phyloP scores from a whole-genome alignment of 2,329 filamentous ascomycete species.

The Nakataea oryzae region DNA sequence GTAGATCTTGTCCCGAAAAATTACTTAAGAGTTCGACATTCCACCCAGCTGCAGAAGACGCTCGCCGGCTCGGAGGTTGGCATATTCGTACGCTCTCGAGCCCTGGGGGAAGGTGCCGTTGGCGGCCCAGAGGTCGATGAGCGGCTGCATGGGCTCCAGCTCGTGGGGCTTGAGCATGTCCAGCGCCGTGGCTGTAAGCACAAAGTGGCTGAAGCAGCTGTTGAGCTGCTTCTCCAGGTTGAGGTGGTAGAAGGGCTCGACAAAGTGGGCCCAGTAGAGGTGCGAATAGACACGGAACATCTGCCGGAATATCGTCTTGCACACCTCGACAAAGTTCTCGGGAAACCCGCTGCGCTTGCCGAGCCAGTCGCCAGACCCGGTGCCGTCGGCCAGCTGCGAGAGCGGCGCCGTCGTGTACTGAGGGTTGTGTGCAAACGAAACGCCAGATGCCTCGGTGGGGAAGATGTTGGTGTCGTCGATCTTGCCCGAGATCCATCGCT shows the following conservation, averaged over 20 bases:
- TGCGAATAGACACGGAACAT: slow-evolving; percentile 99
- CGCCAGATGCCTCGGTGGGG: slow-evolving; percentile 68
- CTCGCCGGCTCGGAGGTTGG: slow-evolving; percentile 51
- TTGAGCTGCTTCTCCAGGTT: slow-evolving; percentile 75
- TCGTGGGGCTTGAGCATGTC: slow-evolving; percentile 82
- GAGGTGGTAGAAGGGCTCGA: slow-evolving; percentile 67
- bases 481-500: slow-evolving; percentile 95
- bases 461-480: slow-evolving; percentile 85
- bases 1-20: background rate
- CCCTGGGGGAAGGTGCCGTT: slow-evolving; percentile 80
- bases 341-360: slow-evolving; percentile 92
- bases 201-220: slow-evolving; percentile 79
- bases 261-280: slow-evolving; percentile 93
- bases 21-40: slow-evolving; percentile 1
- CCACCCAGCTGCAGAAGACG: slow-evolving; percentile 29
- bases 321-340: slow-evolving; percentile 77
- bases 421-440: slow-evolving; percentile 56
- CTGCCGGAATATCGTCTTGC: slow-evolving; percentile 89
- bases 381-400: slow-evolving; percentile 39
- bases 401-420: slow-evolving; percentile 48
- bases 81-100: slow-evolving; percentile 56
- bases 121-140: slow-evolving; percentile 85
- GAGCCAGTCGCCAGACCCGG: slow-evolving; percentile 57
- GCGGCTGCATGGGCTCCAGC: slow-evolving; percentile 88
- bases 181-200: slow-evolving; percentile 68